Evolutionary conservation across 192 early-diverging fungal genomes (phyloP).

Genomic region (Coemansia aciculifera): DNA sequence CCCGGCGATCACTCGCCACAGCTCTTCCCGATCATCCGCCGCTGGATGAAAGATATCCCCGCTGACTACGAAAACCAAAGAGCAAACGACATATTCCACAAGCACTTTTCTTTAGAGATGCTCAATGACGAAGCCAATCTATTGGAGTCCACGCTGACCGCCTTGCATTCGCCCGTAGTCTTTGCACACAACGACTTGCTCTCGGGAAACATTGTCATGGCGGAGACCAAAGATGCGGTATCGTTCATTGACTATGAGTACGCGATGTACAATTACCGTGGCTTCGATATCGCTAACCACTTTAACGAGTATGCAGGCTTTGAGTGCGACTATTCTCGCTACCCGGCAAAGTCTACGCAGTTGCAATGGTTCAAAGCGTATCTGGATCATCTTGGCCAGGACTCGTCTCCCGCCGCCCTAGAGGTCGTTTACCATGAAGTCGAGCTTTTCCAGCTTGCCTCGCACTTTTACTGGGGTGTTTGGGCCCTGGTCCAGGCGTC

Average conservation of each 20-base stretch:
- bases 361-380: constrained; percentile 76
- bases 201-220: constrained; percentile 82
- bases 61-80: constrained; percentile 21
- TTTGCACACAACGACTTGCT: constrained; percentile 95
- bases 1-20: constrained; percentile 45
- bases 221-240: constrained; percentile 54
- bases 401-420: constrained; percentile 57
- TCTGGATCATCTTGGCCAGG: constrained; percentile 47
- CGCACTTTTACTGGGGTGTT: constrained; percentile 91
- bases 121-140: constrained; percentile 44
- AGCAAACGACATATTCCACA: constrained; percentile 32
- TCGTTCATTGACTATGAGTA: constrained; percentile 96
- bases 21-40: constrained; percentile 36
- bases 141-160: constrained; percentile 60
- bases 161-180: constrained; percentile 73
- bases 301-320: constrained; percentile 96
- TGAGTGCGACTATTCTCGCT: constrained; percentile 89
- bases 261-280: constrained; percentile 77
- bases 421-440: constrained; percentile 74
- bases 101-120: constrained; percentile 26
- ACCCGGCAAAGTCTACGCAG: constrained; percentile 74
- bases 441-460: constrained; percentile 78
- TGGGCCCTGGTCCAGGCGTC: constrained; percentile 82
- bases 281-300: constrained; percentile 96
- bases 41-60: constrained; percentile 48